These are phyloP conservation scores for Tylopilus balloui DNA, from an alignment of 768 basidiomycete genomes.

Conservation along the genomic window DNA sequence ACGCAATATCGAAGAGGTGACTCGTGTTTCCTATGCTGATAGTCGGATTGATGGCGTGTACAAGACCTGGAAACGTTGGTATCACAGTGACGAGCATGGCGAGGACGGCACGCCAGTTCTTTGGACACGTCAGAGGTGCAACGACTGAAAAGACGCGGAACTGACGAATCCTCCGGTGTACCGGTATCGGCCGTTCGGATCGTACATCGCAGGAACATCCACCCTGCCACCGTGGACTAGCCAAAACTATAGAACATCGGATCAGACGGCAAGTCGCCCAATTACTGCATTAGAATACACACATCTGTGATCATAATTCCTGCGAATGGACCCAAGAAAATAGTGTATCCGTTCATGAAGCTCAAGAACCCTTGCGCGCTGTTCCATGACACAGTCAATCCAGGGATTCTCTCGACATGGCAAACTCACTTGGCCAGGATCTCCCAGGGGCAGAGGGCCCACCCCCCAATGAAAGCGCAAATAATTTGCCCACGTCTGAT, in stretches of 20 bases:
- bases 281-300: constrained; percentile 23
- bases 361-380: constrained; percentile 61
- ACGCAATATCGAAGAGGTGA: constrained; percentile 66
- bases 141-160: not conserved
- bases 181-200: constrained; percentile 72
- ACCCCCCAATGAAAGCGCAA: constrained; percentile 77
- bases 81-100: constrained; percentile 63
- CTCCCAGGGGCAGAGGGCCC: constrained; percentile 86
- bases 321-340: constrained; percentile 83
- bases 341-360: constrained; percentile 82
- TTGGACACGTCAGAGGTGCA: constrained; percentile 1
- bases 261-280: not conserved
- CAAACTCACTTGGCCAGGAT: constrained; percentile 49
- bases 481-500: constrained; percentile 76
- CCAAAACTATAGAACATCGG: constrained; percentile 56
- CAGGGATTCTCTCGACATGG: not conserved
- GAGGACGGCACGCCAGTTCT: constrained; percentile 81
- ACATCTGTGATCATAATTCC: constrained; percentile 64
- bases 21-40: constrained; percentile 59
- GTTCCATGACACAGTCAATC: not conserved
- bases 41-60: constrained; percentile 63
- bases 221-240: constrained; percentile 65
- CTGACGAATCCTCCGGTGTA: constrained; percentile 69
- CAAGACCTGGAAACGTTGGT: constrained; percentile 73
- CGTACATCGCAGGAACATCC: constrained; percentile 83